phyloP scores from a whole-genome alignment of 768 basidiomycete genomes.

The Glaciozyma antarctica region DNA sequence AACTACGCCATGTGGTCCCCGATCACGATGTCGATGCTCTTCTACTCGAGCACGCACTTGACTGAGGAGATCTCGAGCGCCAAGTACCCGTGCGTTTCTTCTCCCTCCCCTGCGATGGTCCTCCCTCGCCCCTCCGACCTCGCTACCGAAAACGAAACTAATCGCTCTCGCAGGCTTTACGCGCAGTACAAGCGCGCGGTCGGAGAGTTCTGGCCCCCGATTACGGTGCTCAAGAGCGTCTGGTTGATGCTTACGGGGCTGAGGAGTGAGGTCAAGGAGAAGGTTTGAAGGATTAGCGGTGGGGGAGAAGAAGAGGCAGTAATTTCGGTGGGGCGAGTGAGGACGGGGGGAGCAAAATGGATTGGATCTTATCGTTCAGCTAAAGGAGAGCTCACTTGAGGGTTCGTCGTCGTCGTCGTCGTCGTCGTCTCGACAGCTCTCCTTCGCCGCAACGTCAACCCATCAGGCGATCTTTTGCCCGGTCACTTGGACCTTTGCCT shows the following conservation, averaged over 20 bases:
- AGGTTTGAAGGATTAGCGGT: constrained; percentile 39
- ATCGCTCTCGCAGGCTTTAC: not conserved
- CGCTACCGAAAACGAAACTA: not conserved
- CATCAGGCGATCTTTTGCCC: no score
- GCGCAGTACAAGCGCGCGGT: constrained; percentile 48
- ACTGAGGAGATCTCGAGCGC: constrained; percentile 67
- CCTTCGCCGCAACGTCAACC: no score
- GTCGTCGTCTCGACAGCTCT: no score
- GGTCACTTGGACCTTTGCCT: no score
- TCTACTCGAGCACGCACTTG: constrained; percentile 65
- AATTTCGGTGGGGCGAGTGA: no score
- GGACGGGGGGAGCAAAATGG: no score
- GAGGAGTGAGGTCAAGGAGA: constrained; percentile 41
- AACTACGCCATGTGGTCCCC: constrained; percentile 48
- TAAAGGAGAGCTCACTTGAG: no score
- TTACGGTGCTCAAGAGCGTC: constrained; percentile 46
- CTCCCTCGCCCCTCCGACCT: not conserved
- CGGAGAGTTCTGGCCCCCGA: constrained; percentile 60
- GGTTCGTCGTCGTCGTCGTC: no score
- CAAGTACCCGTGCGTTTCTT: constrained; percentile 53
- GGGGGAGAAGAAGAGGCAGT: not conserved
- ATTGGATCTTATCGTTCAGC: no score
- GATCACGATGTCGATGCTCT: constrained; percentile 57
- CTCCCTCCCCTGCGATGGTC: no score
- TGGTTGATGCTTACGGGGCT: constrained; percentile 42